Base-by-base conservation (phyloP, 306 rosid genomes). In the Medicago truncatula region DNA sequence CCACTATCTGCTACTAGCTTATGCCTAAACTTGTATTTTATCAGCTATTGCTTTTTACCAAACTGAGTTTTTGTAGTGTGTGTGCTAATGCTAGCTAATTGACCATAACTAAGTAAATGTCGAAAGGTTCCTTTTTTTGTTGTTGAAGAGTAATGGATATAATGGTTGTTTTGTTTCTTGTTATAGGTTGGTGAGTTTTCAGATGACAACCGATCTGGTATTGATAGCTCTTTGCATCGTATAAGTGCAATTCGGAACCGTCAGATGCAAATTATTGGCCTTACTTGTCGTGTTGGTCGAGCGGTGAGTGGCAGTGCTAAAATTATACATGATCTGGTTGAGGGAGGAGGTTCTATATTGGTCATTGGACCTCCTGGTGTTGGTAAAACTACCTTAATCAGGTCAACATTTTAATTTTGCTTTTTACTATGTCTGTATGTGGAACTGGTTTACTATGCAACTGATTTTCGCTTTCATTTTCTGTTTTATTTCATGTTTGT, bases 331-430 rank as follows among this genome's bases (percentile, higher is more conserved):
- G 99, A 96, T 85, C 86, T 96, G 78, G 63, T 92, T 79, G 90
- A 87, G 84, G 83, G 83, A 44, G 92, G 91, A 57, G 93, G 91
- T 76, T 96, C 99, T 78, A 83, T 96, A 78, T 85, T 96, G 96
- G 97, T 96, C 23, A 88, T 96, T 58, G 99, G 99, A 83, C 97
- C 99, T 76, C 99, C 99, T 65, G 99, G 99, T 76, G 99, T 96
- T 39, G 99, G 99, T 56, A 96, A 96, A 88, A 96, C 98, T 40
- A 96, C 99, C 54, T 87, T 96, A 77, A 96, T 96, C 79, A 96
- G 99, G 99, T 92, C 73, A 64, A 15, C 65, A 16, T 63, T 23
- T 63, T 17, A 38, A 18, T 63, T 38, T 15, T 50, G 20, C 2
- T n/a, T n/a, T 50, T n/a, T 46, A 63, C 47, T 36, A 15, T 31